Conservation (phyloP, 305 asterid species). For the Fraxinus albicans region DNA sequence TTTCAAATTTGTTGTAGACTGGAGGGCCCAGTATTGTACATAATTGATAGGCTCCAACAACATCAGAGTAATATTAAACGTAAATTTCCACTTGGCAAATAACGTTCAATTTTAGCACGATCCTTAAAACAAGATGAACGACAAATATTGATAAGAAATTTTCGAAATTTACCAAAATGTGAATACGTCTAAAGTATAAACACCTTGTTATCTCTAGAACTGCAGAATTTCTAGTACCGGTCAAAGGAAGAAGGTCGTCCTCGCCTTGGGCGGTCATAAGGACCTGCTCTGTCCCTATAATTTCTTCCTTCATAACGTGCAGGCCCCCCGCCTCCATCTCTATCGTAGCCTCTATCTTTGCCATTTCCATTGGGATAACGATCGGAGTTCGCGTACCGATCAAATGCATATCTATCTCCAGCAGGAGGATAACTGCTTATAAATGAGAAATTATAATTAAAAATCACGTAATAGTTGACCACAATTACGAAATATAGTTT, state of each 20-base stretch:
- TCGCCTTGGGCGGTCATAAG: slow-evolving; percentile 89
- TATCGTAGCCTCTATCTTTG: slow-evolving; percentile 61
- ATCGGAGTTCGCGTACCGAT: slow-evolving; percentile 58
- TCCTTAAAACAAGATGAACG: background rate
- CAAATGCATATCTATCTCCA: slow-evolving; percentile 61
- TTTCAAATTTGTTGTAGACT: background rate
- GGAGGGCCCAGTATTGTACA: background rate
- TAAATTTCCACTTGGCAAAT: background rate
- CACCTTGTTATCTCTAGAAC: slow-evolving; percentile 1
- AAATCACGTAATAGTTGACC: background rate
- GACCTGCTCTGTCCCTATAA: slow-evolving; percentile 80
- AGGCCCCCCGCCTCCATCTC: slow-evolving; percentile 58
- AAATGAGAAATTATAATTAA: background rate
- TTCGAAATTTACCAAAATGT: background rate
- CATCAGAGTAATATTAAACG: background rate
- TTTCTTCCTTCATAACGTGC: slow-evolving; percentile 76
- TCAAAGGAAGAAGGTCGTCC: slow-evolving; percentile 73
- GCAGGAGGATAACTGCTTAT: slow-evolving; percentile 58
- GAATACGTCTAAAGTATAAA: background rate
- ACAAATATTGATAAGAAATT: background rate
- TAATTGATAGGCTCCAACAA: background rate
- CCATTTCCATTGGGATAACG: slow-evolving; percentile 73
- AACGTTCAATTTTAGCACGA: background rate
- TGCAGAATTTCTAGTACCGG: slow-evolving; percentile 48
- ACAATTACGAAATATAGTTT: background rate